phyloP scores from a whole-genome alignment of 768 basidiomycete species.

The Hypsizygus marmoreus region DNA sequence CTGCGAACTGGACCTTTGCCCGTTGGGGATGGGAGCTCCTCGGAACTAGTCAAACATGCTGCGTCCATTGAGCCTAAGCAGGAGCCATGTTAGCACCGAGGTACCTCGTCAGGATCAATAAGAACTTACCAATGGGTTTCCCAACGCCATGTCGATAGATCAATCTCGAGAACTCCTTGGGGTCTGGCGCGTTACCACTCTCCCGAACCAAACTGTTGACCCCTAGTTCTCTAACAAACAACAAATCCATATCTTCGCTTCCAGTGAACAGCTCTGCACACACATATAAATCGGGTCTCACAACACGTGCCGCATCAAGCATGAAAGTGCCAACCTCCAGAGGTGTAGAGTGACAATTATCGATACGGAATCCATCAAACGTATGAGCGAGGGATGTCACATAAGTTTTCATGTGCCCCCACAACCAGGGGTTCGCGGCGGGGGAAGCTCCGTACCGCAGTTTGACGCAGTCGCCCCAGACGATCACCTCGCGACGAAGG shows the following conservation, averaged over 20 bases:
- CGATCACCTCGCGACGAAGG: slow-evolving; percentile 93
- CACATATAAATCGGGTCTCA: slow-evolving; percentile 92
- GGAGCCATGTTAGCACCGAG: not conserved
- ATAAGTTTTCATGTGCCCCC: slow-evolving; percentile 88
- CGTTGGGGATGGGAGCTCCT: slow-evolving; percentile 80
- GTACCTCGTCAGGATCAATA: not conserved
- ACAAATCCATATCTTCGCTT: slow-evolving; percentile 87
- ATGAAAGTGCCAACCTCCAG: slow-evolving; percentile 94
- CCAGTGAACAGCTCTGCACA: slow-evolving; percentile 98
- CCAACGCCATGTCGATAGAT: slow-evolving; percentile 89
- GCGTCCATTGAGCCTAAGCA: slow-evolving; percentile 90
- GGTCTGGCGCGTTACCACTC: slow-evolving; percentile 87
- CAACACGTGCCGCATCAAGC: slow-evolving; percentile 87
- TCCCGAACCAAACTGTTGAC: slow-evolving; percentile 94
- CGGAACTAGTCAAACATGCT: slow-evolving; percentile 75
- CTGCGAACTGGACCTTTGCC: slow-evolving; percentile 78
- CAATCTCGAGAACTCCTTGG: slow-evolving; percentile 88
- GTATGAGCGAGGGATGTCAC: slow-evolving; percentile 75
- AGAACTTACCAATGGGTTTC: slow-evolving; percentile 80
- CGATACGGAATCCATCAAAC: slow-evolving; percentile 97
- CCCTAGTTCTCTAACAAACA: slow-evolving; percentile 90
- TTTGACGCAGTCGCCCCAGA: slow-evolving; percentile 98
- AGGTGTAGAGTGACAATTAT: slow-evolving; percentile 98
- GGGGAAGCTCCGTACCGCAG: slow-evolving; percentile 87
- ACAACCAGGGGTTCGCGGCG: slow-evolving; percentile 89